Conservation (phyloP, 345 rosid species). For the Abelmoschus esculentus region DNA sequence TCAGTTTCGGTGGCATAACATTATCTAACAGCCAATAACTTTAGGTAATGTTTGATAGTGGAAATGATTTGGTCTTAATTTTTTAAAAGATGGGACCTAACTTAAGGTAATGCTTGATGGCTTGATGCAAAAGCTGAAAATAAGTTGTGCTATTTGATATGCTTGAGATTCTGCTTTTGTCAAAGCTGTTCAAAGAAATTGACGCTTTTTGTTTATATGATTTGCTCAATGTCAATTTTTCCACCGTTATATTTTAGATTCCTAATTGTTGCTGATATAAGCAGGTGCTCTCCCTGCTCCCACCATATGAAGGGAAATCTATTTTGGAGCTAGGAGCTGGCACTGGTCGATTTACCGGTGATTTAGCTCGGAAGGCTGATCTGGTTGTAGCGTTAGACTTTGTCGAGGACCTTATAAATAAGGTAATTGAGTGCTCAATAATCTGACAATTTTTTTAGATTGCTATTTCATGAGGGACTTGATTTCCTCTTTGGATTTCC, state of each 20-base stretch:
- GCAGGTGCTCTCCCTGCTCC: constrained; percentile 80
- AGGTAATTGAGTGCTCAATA: constrained; percentile 33
- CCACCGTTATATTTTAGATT: neutral
- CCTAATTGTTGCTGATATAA: neutral
- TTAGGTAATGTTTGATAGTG: neutral
- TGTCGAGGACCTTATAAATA: constrained; percentile 75
- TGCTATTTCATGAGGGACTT: neutral
- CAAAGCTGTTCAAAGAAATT: neutral
- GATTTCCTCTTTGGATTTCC: constrained; percentile 5
- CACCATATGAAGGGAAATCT: constrained; percentile 65
- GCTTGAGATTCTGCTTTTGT: neutral
- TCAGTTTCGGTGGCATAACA: neutral
- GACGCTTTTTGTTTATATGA: neutral
- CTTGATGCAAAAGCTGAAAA: neutral
- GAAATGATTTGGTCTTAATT: neutral
- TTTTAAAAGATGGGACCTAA: neutral
- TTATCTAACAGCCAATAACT: neutral
- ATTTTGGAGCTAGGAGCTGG: constrained; percentile 54
- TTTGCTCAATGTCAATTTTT: neutral
- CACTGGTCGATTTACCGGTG: constrained; percentile 89
- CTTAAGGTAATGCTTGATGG: neutral
- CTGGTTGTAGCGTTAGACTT: constrained; percentile 73
- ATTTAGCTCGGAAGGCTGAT: constrained; percentile 74
- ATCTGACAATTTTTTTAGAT: neutral
- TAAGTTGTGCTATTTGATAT: too few species aligned